Conservation (phyloP, 495 filamentous ascomycete genomes). For the Elaphomyces granulatus region DNA sequence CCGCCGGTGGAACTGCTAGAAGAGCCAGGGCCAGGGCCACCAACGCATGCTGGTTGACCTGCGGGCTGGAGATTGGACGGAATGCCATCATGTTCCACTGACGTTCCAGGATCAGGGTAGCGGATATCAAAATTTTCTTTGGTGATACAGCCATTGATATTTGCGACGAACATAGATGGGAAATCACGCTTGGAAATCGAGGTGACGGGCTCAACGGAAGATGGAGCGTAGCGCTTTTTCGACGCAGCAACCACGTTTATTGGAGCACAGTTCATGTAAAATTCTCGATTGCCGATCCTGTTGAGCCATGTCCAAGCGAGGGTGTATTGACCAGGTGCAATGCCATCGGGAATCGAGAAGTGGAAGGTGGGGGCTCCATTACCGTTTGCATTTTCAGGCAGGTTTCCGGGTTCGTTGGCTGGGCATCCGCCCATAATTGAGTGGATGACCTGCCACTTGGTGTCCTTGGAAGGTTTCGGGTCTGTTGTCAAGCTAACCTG, state of each 20-base stretch:
- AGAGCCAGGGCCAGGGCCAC: constrained; percentile 5
- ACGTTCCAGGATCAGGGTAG: constrained; percentile 60
- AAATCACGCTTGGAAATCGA: constrained; percentile 29
- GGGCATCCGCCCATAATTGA: constrained; percentile 73
- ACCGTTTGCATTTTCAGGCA: constrained; percentile 10
- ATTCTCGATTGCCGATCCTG: constrained; percentile 71
- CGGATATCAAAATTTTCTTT: constrained; percentile 39
- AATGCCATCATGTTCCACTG: constrained; percentile 29
- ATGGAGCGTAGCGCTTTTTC: constrained; percentile 21
- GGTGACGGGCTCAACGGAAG: constrained; percentile 13
- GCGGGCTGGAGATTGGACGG: constrained; percentile 16
- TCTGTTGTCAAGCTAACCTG: constrained; percentile 76
- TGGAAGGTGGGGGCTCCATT: constrained; percentile 20
- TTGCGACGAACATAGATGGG: constrained; percentile 70
- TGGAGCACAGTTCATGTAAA: constrained; percentile 90
- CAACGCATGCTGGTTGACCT: constrained; percentile 19
- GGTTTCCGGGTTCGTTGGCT: constrained; percentile 32
- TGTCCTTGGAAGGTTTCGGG: constrained; percentile 35
- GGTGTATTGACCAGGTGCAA: constrained; percentile 40
- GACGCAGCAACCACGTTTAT: constrained; percentile 44
- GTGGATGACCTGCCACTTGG: constrained; percentile 64
- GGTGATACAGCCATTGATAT: constrained; percentile 52
- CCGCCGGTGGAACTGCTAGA: constrained; percentile 8
- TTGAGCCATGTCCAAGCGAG: constrained; percentile 92
- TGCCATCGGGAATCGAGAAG: constrained; percentile 32